These are phyloP conservation scores for Picochlorum sp. DNA, from an alignment of 139 green algal genomes.

Conservation along the genomic window DNA sequence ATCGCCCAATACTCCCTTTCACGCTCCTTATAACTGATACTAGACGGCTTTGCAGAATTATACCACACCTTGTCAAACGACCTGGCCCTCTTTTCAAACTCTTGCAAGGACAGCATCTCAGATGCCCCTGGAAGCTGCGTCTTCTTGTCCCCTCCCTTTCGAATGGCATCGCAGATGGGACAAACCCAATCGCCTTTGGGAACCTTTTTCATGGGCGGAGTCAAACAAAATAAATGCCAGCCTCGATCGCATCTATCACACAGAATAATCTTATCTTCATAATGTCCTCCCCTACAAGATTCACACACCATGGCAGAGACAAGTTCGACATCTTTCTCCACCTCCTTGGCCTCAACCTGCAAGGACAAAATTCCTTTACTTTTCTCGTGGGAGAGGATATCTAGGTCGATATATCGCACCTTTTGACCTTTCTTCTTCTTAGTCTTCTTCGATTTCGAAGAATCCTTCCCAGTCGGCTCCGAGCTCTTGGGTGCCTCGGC, in stretches of 20 bases:
- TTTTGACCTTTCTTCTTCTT: too few species aligned
- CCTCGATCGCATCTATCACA: constrained; percentile 74
- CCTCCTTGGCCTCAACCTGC: not conserved
- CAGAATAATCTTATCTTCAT: constrained; percentile 70
- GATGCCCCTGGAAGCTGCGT: too few species aligned
- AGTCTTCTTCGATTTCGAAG: too few species aligned
- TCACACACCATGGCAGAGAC: constrained; percentile 47
- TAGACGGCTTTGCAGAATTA: constrained; percentile 13
- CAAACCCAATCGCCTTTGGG: constrained; percentile 80
- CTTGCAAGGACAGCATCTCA: constrained; percentile 43
- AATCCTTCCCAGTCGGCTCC: too few species aligned
- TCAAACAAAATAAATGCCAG: constrained; percentile 69
- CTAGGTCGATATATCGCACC: too few species aligned
- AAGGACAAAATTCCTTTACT: not conserved
- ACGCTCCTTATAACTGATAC: constrained; percentile 23
- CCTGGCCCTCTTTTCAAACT: constrained; percentile 47
- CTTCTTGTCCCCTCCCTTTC: constrained; percentile 35
- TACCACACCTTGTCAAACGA: constrained; percentile 47
- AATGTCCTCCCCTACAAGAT: constrained; percentile 48
- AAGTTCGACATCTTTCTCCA: constrained; percentile 31
- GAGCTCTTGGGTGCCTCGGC: too few species aligned
- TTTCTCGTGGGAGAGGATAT: too few species aligned
- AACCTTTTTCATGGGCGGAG: constrained; percentile 52
- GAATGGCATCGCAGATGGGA: constrained; percentile 51
- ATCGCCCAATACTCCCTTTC: constrained; percentile 90